These are phyloP conservation scores for Sequoia sempervirens DNA, from an alignment of 75 land plant genomes.

Conservation along the genomic window DNA sequence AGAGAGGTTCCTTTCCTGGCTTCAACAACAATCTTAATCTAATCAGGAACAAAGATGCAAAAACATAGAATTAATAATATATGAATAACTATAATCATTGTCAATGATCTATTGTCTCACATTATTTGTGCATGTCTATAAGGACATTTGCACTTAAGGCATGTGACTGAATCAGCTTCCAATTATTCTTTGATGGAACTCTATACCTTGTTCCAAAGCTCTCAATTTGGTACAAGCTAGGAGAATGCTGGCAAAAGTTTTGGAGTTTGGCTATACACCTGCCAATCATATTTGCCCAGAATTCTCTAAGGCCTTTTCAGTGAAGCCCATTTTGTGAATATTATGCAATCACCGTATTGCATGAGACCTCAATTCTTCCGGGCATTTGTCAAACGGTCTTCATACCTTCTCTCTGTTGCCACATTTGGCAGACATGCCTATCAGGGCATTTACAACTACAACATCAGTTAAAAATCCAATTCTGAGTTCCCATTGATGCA, in stretches of 20 bases:
- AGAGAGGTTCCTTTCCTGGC: neutral
- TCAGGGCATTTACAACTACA: neutral
- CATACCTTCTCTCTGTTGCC: neutral
- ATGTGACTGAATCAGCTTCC: neutral
- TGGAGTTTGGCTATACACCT: neutral
- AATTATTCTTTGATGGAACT: neutral
- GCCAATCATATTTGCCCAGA: neutral
- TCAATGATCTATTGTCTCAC: neutral
- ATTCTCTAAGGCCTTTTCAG: neutral
- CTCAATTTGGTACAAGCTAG: neutral
- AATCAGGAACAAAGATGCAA: neutral
- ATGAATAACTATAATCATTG: neutral
- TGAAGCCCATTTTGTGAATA: neutral
- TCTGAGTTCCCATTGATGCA: neutral
- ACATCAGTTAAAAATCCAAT: neutral
- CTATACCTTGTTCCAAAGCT: neutral
- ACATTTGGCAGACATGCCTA: neutral
- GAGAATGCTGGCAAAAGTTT: neutral
- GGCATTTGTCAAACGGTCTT: neutral
- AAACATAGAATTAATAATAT: neutral
- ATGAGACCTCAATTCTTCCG: neutral
- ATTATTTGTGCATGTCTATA: neutral
- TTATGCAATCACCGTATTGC: neutral
- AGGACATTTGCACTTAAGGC: neutral
- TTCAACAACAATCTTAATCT: neutral